A percentile compares a stretch with the other conserved stretches of the same genome.
Conservation (phyloP, 768 basidiomycete genomes). For the Pleurotus platypus region DNA sequence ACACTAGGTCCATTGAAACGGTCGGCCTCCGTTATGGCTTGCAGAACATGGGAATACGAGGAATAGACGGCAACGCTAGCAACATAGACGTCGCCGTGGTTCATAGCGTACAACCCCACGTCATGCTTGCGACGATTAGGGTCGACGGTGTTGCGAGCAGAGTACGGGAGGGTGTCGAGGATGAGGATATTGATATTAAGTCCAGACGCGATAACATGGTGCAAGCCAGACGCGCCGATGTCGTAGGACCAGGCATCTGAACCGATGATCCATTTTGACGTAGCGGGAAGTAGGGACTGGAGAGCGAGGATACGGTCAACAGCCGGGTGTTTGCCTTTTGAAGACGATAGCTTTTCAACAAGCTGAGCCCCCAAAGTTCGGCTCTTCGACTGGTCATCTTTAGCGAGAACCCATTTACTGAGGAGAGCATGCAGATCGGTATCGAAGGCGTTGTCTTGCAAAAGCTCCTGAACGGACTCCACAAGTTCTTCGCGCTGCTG, state of each 20-base stretch:
- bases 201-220: conserved; percentile 89
- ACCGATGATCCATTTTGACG: conserved; percentile 94
- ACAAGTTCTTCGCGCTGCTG: conserved; percentile 72
- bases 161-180: conserved; percentile 90
- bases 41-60: conserved; percentile 91
- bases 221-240: conserved; percentile 90
- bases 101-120: conserved; percentile 97
- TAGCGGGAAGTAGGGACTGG: conserved; percentile 57
- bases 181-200: conserved; percentile 94
- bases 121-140: conserved; percentile 88
- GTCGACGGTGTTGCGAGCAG: conserved; percentile 65
- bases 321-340: conserved; percentile 33
- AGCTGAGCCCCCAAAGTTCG: conserved; percentile 56
- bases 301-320: conserved; percentile 58
- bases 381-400: conserved; percentile 68
- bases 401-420: conserved; percentile 75
- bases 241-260: conserved; percentile 99
- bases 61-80: conserved; percentile 95
- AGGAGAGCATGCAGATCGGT: conserved; percentile 66
- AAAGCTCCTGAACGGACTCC: conserved; percentile 57
- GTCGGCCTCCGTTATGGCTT: conserved; percentile 89
- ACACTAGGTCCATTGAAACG: conserved; percentile 86
- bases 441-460: conserved; percentile 42
- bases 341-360: conserved; percentile 41
- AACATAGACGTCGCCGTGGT: conserved; percentile 95